Conservation (phyloP, 2,329 filamentous ascomycete species). For the Aspergillus quadrilineatus region DNA sequence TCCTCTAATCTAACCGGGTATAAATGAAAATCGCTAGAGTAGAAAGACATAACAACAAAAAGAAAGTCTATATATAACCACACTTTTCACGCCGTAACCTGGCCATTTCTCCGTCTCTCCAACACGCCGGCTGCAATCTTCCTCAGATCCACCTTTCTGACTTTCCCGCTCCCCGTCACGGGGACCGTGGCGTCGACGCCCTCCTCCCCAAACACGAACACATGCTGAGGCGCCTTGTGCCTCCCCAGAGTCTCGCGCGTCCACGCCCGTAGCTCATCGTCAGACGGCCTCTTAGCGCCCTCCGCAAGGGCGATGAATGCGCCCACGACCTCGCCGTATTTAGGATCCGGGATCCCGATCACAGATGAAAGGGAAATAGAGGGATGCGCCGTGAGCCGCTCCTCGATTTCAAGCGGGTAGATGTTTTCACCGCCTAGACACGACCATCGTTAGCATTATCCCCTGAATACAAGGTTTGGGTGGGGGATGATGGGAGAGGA, state of each 20-base stretch:
- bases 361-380: constrained; percentile 65
- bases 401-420: constrained; percentile 74
- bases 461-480: background rate
- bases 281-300: constrained; percentile 40
- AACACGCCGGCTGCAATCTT: constrained; percentile 46
- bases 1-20: background rate
- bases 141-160: constrained; percentile 61
- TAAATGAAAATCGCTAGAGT: background rate
- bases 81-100: background rate
- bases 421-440: constrained; percentile 65
- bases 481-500: background rate
- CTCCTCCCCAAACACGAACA: constrained; percentile 72
- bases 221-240: constrained; percentile 68
- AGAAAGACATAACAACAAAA: background rate
- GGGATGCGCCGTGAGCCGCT: constrained; percentile 65
- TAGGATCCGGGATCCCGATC: constrained; percentile 66
- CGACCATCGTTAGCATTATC: too few relatives aligned
- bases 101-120: constrained; percentile 32
- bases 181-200: constrained; percentile 56
- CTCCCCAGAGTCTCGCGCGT: constrained; percentile 60
- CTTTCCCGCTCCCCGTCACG: constrained; percentile 70
- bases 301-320: constrained; percentile 54
- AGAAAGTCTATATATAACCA: background rate
- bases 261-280: constrained; percentile 62
- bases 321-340: constrained; percentile 71